Base-by-base conservation (phyloP, 2,329 filamentous ascomycete species). In the Coniosporium tulheliwenetii region DNA sequence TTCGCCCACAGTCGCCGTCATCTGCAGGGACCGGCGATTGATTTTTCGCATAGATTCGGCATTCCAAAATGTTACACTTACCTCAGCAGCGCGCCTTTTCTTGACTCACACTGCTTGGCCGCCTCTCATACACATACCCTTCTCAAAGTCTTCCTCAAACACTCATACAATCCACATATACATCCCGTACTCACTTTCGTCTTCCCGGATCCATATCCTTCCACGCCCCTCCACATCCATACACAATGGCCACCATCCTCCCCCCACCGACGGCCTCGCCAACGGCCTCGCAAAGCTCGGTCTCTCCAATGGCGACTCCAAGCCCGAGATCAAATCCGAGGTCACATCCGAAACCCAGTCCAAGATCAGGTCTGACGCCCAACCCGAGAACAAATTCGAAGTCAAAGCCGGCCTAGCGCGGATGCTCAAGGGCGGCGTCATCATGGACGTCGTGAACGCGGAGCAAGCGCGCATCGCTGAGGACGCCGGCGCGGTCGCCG, bases 381-480 rank as follows among this genome's bases (percentile, higher is more conserved):
- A 26, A 26, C 19, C 19, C 4, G 19, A 63, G 48, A 62, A 64
- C 50, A 71, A 76, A 62, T 93, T 95, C 64, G 79, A 79, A 50
- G 80, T 95, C 73, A 98, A 98, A 75, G 82, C 85, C 41, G 91
- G 89, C 44, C 71, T 98, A 48, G 91, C 91, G 16, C 83, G 93
- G 64, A 98, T 98, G 91, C 71, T 96, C 65, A 95, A 96, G 73
- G 91, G 91, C 59, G 91, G 91, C 55, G 91, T 98, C 49, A 98
- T 98, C 65, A 98, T 98, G 91, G 91, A 98, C 64, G 91, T 96
- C 43, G 85, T 93, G 47, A 85, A 89, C 61, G 84, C 86, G 19
- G 82, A 85, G 57, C 87, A 84, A 68, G 87, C 91, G 47, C 85
- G 85, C 65, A 95, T 98, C 60, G 91, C 91, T 59, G 91, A 98